Conservation (phyloP, 768 basidiomycete species). For the Suillus decipiens region DNA sequence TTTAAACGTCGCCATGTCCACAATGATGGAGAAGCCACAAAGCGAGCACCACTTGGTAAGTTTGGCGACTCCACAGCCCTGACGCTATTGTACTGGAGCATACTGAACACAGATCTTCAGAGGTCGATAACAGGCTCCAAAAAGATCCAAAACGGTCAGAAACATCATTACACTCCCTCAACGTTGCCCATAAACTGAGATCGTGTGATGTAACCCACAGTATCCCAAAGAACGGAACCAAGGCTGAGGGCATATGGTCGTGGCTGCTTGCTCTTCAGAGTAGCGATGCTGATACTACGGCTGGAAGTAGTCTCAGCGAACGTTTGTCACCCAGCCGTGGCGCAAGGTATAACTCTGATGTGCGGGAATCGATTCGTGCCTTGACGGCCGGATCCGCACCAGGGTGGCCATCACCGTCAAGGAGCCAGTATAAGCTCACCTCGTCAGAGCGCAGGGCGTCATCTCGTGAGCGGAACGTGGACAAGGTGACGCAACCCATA, state of each 20-base stretch:
- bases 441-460: constrained; percentile 5
- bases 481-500: constrained; percentile 21
- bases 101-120: constrained; percentile 25
- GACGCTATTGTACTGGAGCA: constrained; percentile 8
- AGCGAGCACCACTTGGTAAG: constrained; percentile 30
- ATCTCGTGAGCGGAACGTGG: constrained; percentile 21
- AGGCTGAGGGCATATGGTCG: constrained; percentile 15
- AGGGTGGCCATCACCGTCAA: constrained; percentile 15
- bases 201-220: constrained; percentile 18
- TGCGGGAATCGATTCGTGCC: constrained; percentile 15
- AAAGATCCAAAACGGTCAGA: constrained; percentile 9
- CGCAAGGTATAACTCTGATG: constrained; percentile 15
- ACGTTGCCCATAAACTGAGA: constrained; percentile 14
- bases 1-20: constrained; percentile 25
- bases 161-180: constrained; percentile 16
- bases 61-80: constrained; percentile 8
- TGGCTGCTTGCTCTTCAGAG: constrained; percentile 25
- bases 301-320: constrained; percentile 10
- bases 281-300: constrained; percentile 4
- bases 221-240: constrained; percentile 11
- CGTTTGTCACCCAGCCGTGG: constrained; percentile 12
- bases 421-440: constrained; percentile 9
- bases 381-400: constrained; percentile 12
- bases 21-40: constrained; percentile 9
- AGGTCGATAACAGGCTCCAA: constrained; percentile 20